These are phyloP conservation scores for Perkinsela sp. DNA, from an alignment of 208 protist species.

Conservation along the genomic window DNA sequence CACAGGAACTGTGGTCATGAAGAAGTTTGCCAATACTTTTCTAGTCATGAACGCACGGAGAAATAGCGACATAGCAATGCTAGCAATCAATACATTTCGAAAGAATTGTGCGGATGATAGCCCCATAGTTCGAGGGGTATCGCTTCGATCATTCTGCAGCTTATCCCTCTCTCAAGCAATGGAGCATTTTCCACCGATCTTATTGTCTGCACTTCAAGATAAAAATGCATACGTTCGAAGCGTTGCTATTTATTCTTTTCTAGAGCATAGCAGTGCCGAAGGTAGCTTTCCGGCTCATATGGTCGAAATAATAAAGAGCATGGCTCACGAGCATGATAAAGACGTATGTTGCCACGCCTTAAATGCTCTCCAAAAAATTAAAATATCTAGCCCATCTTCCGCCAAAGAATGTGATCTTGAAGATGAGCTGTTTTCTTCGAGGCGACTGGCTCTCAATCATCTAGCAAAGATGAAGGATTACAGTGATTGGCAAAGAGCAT, in stretches of 20 bases:
- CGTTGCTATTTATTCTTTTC: slow-evolving; percentile 47
- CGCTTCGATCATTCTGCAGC: slow-evolving; percentile 64
- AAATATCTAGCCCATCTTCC: slow-evolving; percentile 6
- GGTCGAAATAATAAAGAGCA: slow-evolving; percentile 13
- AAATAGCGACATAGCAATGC: slow-evolving; percentile 63
- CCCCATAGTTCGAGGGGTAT: slow-evolving; percentile 77
- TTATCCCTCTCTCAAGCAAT: slow-evolving; percentile 24
- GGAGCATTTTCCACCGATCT: slow-evolving; percentile 40
- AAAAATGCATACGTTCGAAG: slow-evolving; percentile 69
- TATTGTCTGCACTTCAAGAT: slow-evolving; percentile 44
- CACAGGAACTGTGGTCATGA: slow-evolving; percentile 75
- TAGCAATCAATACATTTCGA: slow-evolving; percentile 79
- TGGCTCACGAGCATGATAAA: slow-evolving; percentile 54
- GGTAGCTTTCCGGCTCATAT: slow-evolving; percentile 12
- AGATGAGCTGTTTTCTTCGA: no score
- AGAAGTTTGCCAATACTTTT: slow-evolving; percentile 90
- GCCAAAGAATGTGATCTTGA: no score
- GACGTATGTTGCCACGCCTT: slow-evolving; percentile 45
- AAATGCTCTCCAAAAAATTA: slow-evolving; percentile 17
- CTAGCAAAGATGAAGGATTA: slow-evolving; percentile 38
- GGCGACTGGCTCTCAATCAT: slow-evolving; percentile 43
- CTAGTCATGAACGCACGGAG: slow-evolving; percentile 59
- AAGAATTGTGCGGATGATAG: slow-evolving; percentile 67
- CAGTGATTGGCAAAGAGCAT: slow-evolving; percentile 47
- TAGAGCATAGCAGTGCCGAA: slow-evolving; percentile 35